These are phyloP conservation scores for Elasticomyces elasticus DNA, from an alignment of 495 filamentous ascomycete species.

Conservation along the genomic window DNA sequence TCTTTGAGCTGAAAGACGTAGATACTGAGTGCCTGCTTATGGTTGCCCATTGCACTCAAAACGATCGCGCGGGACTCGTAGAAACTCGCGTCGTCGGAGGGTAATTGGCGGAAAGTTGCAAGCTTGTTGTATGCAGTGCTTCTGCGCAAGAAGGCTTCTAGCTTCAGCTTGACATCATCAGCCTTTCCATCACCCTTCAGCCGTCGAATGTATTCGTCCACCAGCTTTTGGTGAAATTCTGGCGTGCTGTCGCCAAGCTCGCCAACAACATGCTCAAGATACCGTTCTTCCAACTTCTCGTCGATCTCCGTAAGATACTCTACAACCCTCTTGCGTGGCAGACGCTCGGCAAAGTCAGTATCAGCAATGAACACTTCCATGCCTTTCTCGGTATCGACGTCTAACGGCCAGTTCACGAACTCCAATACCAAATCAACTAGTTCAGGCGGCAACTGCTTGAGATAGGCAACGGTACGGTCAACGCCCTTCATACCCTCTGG, in stretches of 20 bases:
- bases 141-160: constrained; percentile 63
- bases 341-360: constrained; percentile 84
- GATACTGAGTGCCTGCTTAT: constrained; percentile 87
- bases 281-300: constrained; percentile 58
- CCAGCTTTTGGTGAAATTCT: constrained; percentile 75
- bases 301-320: constrained; percentile 63
- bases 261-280: constrained; percentile 83
- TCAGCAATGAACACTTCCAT: constrained; percentile 96
- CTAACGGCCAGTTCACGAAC: constrained; percentile 80
- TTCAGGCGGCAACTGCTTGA: constrained; percentile 77
- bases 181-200: constrained; percentile 44
- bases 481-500: constrained; percentile 70
- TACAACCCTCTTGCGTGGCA: constrained; percentile 67
- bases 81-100: constrained; percentile 70
- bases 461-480: constrained; percentile 73
- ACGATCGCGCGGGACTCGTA: constrained; percentile 88
- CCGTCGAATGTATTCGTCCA: constrained; percentile 62
- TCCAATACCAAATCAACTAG: constrained; percentile 86
- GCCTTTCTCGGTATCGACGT: constrained; percentile 58
- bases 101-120: constrained; percentile 63
- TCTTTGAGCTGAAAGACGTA: constrained; percentile 91
- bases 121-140: constrained; percentile 72
- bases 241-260: constrained; percentile 78
- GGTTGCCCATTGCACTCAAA: constrained; percentile 88
- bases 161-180: constrained; percentile 43